Evolutionary conservation across 805 yeast genomes (phyloP).

Genomic region (Yarrowia sp.): DNA sequence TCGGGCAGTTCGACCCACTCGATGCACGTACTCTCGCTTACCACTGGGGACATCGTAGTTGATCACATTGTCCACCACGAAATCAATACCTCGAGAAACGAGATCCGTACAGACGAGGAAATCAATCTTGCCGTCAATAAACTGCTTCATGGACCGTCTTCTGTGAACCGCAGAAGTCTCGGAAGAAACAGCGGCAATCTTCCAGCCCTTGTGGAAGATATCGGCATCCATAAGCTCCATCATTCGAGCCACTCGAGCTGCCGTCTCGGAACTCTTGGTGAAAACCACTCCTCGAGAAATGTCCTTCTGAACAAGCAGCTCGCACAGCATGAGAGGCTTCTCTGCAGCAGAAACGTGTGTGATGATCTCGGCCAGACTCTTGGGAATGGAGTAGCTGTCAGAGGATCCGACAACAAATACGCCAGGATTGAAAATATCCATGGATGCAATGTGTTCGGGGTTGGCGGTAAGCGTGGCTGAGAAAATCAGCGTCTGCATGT

Average conservation of each 20-base stretch:
- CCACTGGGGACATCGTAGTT: slow-evolving; percentile 91
- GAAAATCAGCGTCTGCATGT: slow-evolving; percentile 68
- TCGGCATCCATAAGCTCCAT: slow-evolving; percentile 45
- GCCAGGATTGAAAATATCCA: slow-evolving; percentile 69
- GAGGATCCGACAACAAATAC: slow-evolving; percentile 65
- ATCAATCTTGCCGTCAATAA: slow-evolving; percentile 52
- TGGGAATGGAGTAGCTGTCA: slow-evolving; percentile 41
- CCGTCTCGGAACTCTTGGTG: slow-evolving; percentile 78
- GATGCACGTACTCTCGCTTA: slow-evolving; percentile 87
- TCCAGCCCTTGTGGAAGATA: slow-evolving; percentile 30
- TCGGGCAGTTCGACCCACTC: slow-evolving; percentile 97
- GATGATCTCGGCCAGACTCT: slow-evolving; percentile 41
- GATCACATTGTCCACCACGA: slow-evolving; percentile 68
- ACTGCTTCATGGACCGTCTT: slow-evolving; percentile 55
- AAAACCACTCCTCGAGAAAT: slow-evolving; percentile 53
- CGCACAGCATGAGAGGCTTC: slow-evolving; percentile 74
- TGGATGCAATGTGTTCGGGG: slow-evolving; percentile 75
- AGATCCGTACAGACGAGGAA: slow-evolving; percentile 76
- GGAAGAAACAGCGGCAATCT: slow-evolving; percentile 35
- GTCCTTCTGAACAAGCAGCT: slow-evolving; percentile 45
- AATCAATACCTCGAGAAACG: slow-evolving; percentile 93
- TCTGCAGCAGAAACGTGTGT: slow-evolving; percentile 37
- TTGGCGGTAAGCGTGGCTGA: slow-evolving; percentile 94
- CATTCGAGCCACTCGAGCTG: slow-evolving; percentile 72
- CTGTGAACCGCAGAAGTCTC: slow-evolving; percentile 47